Evolutionary conservation across 2,329 filamentous ascomycete genomes (phyloP).

Genomic region (Cercospora zeae-maydis): DNA sequence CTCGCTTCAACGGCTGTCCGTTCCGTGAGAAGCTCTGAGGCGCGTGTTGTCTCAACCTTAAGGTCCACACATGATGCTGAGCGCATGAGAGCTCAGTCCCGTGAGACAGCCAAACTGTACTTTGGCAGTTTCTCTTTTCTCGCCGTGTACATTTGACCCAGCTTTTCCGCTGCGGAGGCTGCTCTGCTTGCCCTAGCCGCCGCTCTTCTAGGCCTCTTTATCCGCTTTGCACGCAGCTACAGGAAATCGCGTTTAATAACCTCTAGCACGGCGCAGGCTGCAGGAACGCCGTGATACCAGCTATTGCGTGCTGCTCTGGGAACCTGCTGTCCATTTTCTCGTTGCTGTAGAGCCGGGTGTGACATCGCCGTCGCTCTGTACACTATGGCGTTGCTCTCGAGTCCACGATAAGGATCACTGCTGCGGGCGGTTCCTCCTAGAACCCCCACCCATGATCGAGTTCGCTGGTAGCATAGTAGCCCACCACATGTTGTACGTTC

Average conservation of each 20-base stretch:
- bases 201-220: not conserved
- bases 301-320: not conserved
- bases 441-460: slow-evolving; percentile 10
- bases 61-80: slow-evolving; percentile 6
- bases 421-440: slow-evolving; percentile 1
- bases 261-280: slow-evolving; percentile 3
- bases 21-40: slow-evolving; percentile 13
- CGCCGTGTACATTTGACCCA: slow-evolving; percentile 8
- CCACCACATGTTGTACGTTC: slow-evolving; percentile 17
- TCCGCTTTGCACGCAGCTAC: not conserved
- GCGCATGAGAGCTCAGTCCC: slow-evolving; percentile 12
- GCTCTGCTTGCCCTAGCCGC: not conserved
- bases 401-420: slow-evolving; percentile 11
- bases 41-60: slow-evolving; percentile 5
- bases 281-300: slow-evolving; percentile 8
- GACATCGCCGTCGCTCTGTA: slow-evolving; percentile 14
- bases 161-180: not conserved
- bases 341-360: not conserved
- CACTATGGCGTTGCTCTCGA: slow-evolving; percentile 15
- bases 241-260: not conserved
- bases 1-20: not conserved
- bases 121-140: slow-evolving; percentile 12
- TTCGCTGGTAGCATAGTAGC: slow-evolving; percentile 16
- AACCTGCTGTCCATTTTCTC: not conserved
- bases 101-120: slow-evolving; percentile 1